These are phyloP conservation scores for Mycena polygramma DNA, from an alignment of 768 basidiomycete species.

Conservation along the genomic window DNA sequence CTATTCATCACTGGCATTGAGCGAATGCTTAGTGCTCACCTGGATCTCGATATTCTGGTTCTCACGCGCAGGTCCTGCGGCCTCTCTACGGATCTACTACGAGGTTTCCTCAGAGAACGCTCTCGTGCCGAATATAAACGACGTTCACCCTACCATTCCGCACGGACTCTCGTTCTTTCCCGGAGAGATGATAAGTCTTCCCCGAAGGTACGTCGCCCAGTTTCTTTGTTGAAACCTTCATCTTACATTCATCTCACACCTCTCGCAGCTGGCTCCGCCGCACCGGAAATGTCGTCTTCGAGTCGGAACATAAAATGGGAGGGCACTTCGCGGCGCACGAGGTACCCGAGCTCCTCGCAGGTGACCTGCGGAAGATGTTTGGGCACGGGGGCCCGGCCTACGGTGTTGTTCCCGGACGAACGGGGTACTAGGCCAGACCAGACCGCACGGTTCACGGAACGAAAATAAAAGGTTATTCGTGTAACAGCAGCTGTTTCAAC, in stretches of 20 bases:
- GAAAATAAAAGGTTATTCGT: too few relatives aligned
- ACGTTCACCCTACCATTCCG: constrained; percentile 50
- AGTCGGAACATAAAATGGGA: constrained; percentile 61
- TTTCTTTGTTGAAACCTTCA: not conserved
- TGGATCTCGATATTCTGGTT: constrained; percentile 74
- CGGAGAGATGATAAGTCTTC: constrained; percentile 53
- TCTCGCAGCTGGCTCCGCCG: constrained; percentile 57
- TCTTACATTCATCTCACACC: not conserved
- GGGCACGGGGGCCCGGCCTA: constrained; percentile 63
- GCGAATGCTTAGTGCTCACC: constrained; percentile 58
- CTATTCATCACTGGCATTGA: too few relatives aligned
- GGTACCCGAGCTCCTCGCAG: constrained; percentile 59
- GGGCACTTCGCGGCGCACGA: constrained; percentile 74
- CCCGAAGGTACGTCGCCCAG: constrained; percentile 45
- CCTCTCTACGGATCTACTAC: constrained; percentile 71
- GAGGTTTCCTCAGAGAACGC: constrained; percentile 48
- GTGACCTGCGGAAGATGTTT: constrained; percentile 70
- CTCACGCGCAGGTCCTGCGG: constrained; percentile 69
- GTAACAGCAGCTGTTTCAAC: too few relatives aligned
- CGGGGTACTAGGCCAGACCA: constrained; percentile 49
- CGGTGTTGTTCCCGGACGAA: constrained; percentile 59
- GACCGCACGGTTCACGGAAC: too few relatives aligned
- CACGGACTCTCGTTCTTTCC: constrained; percentile 67
- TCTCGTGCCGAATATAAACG: constrained; percentile 7
- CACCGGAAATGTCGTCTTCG: constrained; percentile 58